Evolutionary conservation across 169 alveolate genomes (phyloP), one percentile per base, ranked within the genome.

Genomic region (Plasmodium malariae): DNA sequence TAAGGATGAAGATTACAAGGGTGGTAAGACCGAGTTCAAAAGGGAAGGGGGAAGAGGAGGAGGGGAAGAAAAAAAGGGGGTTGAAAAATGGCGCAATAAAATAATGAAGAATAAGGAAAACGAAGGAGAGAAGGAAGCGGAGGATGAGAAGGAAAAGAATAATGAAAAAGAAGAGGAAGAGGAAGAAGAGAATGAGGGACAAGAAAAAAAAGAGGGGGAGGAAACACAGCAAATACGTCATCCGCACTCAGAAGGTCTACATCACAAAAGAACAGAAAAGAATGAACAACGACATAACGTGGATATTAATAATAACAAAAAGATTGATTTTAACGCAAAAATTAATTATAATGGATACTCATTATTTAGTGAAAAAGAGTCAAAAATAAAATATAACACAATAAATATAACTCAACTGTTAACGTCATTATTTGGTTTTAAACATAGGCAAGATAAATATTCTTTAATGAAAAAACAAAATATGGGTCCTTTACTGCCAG

Each of bases 391-490:
- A 57, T 86, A 86, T 34, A 86, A 63, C 36, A 43, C 92, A n/a
- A 26, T 76, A 48, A 86, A 86, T 37, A 86, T 86, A 43, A 86
- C 92, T 30, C 92, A 70, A 62, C 28, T 86, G 60, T 40, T 86
- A 59, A 55, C 87, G 0, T 86, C 92, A 21, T 40, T 86, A 11
- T 86, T 86, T 49, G 92, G 92, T 21, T 86, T 86, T 71, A 68
- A 54, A 86, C 69, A 69, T 34, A 86, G 62, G 49, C 87, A 86
- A 14, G 92, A 86, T 49, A 86, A 86, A 86, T 59, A 28, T 59
- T 68, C 92, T 4, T 70, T 86, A 69, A 49, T 6, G 21, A 86
- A 86, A 68, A 86, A 69, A 45, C 86, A 86, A 86, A 69, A 60
- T 32, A 36, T 51, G 30, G 28, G 86, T 49, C 59, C 87, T 24